Conservation (phyloP, 495 filamentous ascomycete species). For the Sordaria brevicollis region DNA sequence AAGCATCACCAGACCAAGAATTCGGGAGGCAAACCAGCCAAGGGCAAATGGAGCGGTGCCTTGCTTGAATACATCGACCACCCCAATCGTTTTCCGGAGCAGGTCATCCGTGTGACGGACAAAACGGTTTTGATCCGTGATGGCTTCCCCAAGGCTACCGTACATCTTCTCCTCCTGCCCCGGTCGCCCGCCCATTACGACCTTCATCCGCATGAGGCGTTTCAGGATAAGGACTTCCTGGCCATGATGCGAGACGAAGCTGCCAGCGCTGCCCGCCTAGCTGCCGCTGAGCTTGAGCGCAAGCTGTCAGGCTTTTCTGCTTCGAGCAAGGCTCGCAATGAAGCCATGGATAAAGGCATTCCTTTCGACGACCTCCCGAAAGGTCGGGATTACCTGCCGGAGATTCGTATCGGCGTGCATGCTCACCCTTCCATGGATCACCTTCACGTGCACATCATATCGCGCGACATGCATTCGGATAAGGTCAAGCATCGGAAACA, state of each 20-base stretch:
- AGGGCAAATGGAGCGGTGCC: slow-evolving; percentile 44
- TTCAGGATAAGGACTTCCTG: slow-evolving; percentile 63
- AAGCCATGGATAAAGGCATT: slow-evolving; percentile 30
- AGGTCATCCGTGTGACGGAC: slow-evolving; percentile 58
- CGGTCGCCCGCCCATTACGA: slow-evolving; percentile 51
- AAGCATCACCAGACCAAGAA: slow-evolving; percentile 15
- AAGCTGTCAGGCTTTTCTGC: slow-evolving; percentile 53
- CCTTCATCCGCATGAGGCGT: slow-evolving; percentile 69
- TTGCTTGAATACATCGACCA: slow-evolving; percentile 63
- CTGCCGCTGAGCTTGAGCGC: slow-evolving; percentile 66
- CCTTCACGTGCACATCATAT: slow-evolving; percentile 82
- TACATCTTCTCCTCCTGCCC: slow-evolving; percentile 82
- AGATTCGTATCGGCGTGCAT: slow-evolving; percentile 72
- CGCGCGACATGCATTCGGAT: slow-evolving; percentile 59
- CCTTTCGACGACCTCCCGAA: slow-evolving; percentile 43
- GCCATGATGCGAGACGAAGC: slow-evolving; percentile 50
- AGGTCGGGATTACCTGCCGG: slow-evolving; percentile 70
- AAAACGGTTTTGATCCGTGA: slow-evolving; percentile 78
- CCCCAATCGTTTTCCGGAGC: slow-evolving; percentile 51
- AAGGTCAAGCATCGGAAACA: slow-evolving; percentile 73
- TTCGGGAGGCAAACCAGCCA: slow-evolving; percentile 18
- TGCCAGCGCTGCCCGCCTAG: slow-evolving; percentile 49
- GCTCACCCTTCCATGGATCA: slow-evolving; percentile 86
- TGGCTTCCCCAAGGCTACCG: slow-evolving; percentile 68
- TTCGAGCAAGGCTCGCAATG: slow-evolving; percentile 44